A percentile compares a stretch with the other conserved stretches of the same genome.
These are phyloP conservation scores for Entelexis sorbosivorans DNA, from an alignment of 1,139 yeast genomes.

Conservation along the genomic window DNA sequence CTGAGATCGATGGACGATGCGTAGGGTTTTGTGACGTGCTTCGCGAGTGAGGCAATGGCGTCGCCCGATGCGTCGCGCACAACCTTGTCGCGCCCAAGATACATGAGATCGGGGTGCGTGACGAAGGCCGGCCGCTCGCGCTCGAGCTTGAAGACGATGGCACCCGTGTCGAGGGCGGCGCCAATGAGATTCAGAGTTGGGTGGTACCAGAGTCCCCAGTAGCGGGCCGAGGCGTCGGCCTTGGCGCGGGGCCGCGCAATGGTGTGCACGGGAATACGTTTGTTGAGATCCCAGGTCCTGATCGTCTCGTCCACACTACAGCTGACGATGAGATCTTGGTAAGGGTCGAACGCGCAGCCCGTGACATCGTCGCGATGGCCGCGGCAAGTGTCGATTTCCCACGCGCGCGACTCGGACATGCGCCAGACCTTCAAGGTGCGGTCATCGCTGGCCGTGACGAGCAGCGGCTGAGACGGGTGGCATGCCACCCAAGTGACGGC, in stretches of 20 bases:
- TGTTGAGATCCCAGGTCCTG: slow-evolving; percentile 93
- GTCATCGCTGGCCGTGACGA: slow-evolving; percentile 95
- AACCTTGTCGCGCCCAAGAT: slow-evolving; percentile 75
- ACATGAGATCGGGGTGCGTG: slow-evolving; percentile 59
- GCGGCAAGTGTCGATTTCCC: slow-evolving; percentile 98
- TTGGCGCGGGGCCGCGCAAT: slow-evolving; percentile 50
- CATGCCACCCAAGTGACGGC: slow-evolving; percentile 98
- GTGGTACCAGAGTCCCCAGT: slow-evolving; percentile 87
- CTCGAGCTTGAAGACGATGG: slow-evolving; percentile 93
- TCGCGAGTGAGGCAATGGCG: slow-evolving; percentile 47
- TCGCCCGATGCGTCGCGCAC: slow-evolving; percentile 69
- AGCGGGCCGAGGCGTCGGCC: slow-evolving; percentile 50
- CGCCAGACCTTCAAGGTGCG: slow-evolving; percentile 93
- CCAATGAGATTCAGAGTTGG: slow-evolving; percentile 88
- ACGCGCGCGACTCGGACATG: slow-evolving; percentile 94
- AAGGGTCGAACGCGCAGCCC: slow-evolving; percentile 84
- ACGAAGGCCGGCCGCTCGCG: slow-evolving; percentile 93
- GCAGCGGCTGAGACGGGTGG: slow-evolving; percentile 92
- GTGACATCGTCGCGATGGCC: slow-evolving; percentile 94
- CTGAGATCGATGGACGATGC: slow-evolving; percentile 73
- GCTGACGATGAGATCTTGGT: slow-evolving; percentile 81
- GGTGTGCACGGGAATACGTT: slow-evolving; percentile 85
- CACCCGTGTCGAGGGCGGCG: slow-evolving; percentile 94
- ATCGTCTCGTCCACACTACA: slow-evolving; percentile 97
- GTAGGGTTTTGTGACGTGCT: slow-evolving; percentile 79